Evolutionary conservation across 2,329 filamentous ascomycete species (phyloP).

Genomic region (Aspergillus hortae): DNA sequence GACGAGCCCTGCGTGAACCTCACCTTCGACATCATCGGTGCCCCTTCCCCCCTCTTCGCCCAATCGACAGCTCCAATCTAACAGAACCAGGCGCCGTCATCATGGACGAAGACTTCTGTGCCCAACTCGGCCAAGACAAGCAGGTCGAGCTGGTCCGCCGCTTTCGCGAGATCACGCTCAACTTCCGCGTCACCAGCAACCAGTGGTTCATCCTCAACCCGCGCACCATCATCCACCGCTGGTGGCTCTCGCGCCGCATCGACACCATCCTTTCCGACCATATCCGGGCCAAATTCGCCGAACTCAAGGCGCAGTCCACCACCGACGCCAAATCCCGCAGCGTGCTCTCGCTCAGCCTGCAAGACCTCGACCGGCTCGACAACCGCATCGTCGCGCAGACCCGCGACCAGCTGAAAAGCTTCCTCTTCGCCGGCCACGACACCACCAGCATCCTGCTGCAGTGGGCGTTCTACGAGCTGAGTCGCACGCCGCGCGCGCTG

Average conservation of each 20-base stretch:
- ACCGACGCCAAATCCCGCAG: conserved; percentile 3
- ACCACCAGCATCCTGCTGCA: conserved; percentile 17
- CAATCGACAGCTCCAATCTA: no score
- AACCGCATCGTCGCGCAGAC: conserved; percentile 7
- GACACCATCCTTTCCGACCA: conserved; percentile 6
- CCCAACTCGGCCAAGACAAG: conserved; percentile 13
- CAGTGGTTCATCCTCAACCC: not conserved
- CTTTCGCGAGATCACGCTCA: conserved; percentile 18
- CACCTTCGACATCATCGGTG: conserved; percentile 34
- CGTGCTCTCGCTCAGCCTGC: conserved; percentile 12
- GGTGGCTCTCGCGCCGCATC: conserved; percentile 3
- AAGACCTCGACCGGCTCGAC: conserved; percentile 1
- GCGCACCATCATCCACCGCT: not conserved
- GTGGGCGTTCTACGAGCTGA: conserved; percentile 21
- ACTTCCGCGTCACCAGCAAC: conserved; percentile 2
- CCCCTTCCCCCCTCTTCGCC: not conserved
- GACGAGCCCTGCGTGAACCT: conserved; percentile 22
- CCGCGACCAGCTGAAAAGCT: conserved; percentile 30
- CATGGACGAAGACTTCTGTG: conserved; percentile 20
- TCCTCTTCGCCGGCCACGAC: conserved; percentile 44
- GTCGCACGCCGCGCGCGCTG: conserved; percentile 23
- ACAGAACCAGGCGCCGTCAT: conserved; percentile 9
- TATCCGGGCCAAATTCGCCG: conserved; percentile 5
- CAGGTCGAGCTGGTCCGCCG: conserved; percentile 19
- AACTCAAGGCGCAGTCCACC: not conserved